Base-by-base conservation (phyloP, 192 early-diverging fungal species). In the Pilaira anomala region DNA sequence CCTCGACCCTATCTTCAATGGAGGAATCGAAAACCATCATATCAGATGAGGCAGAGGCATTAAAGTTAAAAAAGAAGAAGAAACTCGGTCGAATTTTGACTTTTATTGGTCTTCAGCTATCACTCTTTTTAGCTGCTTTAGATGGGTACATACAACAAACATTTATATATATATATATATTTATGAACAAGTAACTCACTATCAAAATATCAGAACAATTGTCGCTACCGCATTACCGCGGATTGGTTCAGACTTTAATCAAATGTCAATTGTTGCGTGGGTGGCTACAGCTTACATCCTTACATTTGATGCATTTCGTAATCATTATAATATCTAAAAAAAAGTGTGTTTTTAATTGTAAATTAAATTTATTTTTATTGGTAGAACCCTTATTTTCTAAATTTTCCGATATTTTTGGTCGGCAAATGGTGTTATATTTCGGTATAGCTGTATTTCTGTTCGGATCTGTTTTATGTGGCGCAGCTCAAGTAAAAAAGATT, bases 401-500 rank as follows among this genome's bases (percentile, higher is more conserved):
- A 65, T 81, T 97, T 57, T 84, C 91, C 48, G 95, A 98, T 65
- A 96, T 96, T 62, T 90, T 95, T 67, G 84, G 84, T 19, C 70
- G 80, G 30, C 90, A 93, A 65, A 54, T 72, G n/a, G 82, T 83
- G n/a, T 85, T 97, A 29, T 60, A 95, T 0, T 79, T 84, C 33
- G 88, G 91, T 2, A 83, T 93, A 39, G 51, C 77, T 24, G 63
- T 94, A 25, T 98, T 98, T 68, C 81, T 87, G 57, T 50, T 88
- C 7, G 95, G 95, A 4, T 92, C 89, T 0, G 65, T 90, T 2
- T 72, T 95, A n/a, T 95, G 95, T 69, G 96, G 91, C 19, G 67
- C 82, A 24, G 87, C 94, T 1, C 24, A 69, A 49, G 67, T 69
- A 55, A 51, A 22, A 45, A 48, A 48, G n/a, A n/a, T n/a, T n/a